Conservation (phyloP, 139 green algal genomes). For the Zygnema cylindricum region DNA sequence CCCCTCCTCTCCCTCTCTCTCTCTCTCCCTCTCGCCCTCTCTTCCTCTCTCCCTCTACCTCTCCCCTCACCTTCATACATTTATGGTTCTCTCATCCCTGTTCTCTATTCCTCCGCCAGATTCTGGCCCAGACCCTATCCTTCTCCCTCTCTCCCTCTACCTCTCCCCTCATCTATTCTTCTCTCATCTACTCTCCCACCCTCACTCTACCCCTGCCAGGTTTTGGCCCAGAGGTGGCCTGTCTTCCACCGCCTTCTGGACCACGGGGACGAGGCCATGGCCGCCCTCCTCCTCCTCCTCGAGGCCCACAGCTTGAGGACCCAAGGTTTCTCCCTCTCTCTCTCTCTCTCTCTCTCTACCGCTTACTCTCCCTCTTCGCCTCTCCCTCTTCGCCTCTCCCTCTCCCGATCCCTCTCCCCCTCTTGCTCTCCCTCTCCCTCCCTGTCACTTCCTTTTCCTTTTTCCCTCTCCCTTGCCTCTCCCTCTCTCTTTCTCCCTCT, state of each 20-base stretch:
- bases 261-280: slow-evolving; percentile 60
- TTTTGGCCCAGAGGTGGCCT: slow-evolving; percentile 54
- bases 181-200: neutral
- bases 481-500: neutral
- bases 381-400: neutral
- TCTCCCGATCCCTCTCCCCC: neutral
- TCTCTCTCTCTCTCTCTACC: slow-evolving; percentile 1
- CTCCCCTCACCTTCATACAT: too few relatives aligned
- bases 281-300: slow-evolving; percentile 51
- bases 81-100: too few relatives aligned
- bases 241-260: slow-evolving; percentile 57
- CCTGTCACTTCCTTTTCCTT: neutral
- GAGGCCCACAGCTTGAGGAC: slow-evolving; percentile 53
- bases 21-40: too few relatives aligned
- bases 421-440: neutral
- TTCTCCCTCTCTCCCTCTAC: slow-evolving; percentile 5
- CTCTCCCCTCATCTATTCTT: neutral
- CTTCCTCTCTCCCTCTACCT: too few relatives aligned
- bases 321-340: slow-evolving; percentile 30
- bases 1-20: too few relatives aligned
- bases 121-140: neutral
- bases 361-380: neutral
- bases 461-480: neutral
- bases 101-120: neutral
- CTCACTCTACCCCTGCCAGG: slow-evolving; percentile 28